These are phyloP conservation scores for Odontarrhena argentea DNA, from an alignment of 345 rosid species.

Conservation along the genomic window DNA sequence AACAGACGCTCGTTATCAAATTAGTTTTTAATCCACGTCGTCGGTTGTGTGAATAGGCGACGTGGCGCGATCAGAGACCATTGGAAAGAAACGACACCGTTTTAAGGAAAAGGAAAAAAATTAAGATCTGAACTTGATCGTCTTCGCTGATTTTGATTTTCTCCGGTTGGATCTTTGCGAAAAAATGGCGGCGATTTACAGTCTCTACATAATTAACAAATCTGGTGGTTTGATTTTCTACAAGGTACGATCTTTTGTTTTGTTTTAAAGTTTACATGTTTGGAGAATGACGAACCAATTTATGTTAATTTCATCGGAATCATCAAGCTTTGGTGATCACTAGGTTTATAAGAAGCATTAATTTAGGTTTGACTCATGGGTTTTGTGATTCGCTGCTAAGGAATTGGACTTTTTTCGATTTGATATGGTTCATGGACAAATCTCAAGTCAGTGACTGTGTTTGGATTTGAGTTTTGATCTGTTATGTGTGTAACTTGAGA, in stretches of 20 bases:
- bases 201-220: constrained; percentile 84
- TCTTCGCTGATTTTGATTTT: constrained; percentile 21
- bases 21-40: not conserved
- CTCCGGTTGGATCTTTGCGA: constrained; percentile 28
- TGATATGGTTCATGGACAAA: not conserved
- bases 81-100: not conserved
- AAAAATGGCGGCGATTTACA: constrained; percentile 75
- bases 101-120: not conserved
- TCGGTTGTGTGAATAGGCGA: constrained; percentile 9
- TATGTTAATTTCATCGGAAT: constrained; percentile 8
- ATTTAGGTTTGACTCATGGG: constrained; percentile 5
- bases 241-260: constrained; percentile 52
- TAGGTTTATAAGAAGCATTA: constrained; percentile 6
- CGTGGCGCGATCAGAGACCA: constrained; percentile 30
- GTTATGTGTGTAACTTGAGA: not conserved
- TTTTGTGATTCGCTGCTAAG: constrained; percentile 26
- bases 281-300: constrained; percentile 5
- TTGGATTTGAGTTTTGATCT: not conserved
- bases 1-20: constrained; percentile 16
- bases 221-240: constrained; percentile 85
- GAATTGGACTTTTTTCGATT: not conserved
- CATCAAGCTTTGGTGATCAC: not conserved
- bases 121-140: constrained; percentile 31
- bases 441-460: not conserved
- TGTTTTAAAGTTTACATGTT: not conserved